Evolutionary conservation across 768 basidiomycete species (phyloP).

Genomic region (Calocybe indica): DNA sequence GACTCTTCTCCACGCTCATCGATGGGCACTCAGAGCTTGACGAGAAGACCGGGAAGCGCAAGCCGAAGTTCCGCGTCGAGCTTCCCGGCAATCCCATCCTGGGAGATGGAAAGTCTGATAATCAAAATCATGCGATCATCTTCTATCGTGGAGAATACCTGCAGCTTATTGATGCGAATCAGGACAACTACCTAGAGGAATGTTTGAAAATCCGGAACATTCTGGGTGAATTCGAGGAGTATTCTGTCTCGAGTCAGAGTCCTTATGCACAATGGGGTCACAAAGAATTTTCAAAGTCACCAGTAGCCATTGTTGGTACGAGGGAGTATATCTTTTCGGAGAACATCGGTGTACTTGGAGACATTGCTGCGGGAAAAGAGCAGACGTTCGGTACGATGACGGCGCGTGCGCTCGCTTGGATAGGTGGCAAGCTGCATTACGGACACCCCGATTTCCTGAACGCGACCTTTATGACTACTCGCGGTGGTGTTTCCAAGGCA

Average conservation of each 20-base stretch:
- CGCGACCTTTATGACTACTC: conserved; percentile 96
- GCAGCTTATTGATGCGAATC: conserved; percentile 98
- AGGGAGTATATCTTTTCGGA: conserved; percentile 99
- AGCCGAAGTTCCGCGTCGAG: conserved; percentile 97
- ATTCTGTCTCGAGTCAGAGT: conserved; percentile 82
- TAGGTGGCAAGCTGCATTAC: conserved; percentile 97
- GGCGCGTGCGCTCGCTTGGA: conserved; percentile 91
- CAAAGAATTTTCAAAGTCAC: conserved; percentile 84
- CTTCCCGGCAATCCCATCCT: conserved; percentile 98
- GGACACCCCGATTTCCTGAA: conserved; percentile 99
- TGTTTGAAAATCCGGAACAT: conserved; percentile 98
- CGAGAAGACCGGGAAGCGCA: conserved; percentile 79
- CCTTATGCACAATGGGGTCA: conserved; percentile 96
- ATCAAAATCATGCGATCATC: conserved; percentile 98
- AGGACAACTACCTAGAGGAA: conserved; percentile 99
- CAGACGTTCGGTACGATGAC: conserved; percentile 99
- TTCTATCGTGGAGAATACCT: conserved; percentile 99
- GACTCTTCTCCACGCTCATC: conserved; percentile 88
- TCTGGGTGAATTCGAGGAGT: conserved; percentile 96
- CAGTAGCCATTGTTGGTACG: conserved; percentile 96
- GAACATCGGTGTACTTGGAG: conserved; percentile 98
- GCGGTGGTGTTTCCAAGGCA: conserved; percentile 97
- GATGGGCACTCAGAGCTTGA: conserved; percentile 97
- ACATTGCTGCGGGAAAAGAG: conserved; percentile 99
- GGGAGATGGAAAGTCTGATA: conserved; percentile 98